These are phyloP conservation scores for Kalanchoe fedtschenkoi DNA, from an alignment of 164 flowering plant genomes.

Conservation along the genomic window DNA sequence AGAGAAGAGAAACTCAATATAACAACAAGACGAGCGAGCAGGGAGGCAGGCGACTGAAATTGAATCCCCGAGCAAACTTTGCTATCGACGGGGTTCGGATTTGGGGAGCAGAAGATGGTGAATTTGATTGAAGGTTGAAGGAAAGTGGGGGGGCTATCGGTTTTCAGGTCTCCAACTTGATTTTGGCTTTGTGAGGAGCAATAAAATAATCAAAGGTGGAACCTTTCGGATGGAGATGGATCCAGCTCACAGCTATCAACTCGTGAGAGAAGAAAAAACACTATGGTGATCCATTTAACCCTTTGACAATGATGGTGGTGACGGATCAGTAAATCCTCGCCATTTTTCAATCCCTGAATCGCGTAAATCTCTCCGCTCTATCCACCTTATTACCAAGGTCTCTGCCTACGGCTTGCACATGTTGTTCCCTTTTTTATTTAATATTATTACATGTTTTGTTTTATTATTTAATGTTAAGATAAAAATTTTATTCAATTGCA, in stretches of 20 bases:
- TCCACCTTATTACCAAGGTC: neutral
- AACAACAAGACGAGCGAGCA: too few species aligned
- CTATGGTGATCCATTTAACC: neutral
- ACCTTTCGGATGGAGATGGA: neutral
- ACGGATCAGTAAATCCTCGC: neutral
- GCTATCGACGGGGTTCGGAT: neutral
- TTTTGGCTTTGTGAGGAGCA: neutral
- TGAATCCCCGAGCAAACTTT: neutral
- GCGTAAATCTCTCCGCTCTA: neutral
- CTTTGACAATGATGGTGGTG: neutral
- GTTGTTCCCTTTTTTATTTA: too few species aligned
- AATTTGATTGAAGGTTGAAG: neutral
- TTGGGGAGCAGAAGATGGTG: neutral
- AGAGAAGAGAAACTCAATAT: too few species aligned
- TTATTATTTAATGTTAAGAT: too few species aligned
- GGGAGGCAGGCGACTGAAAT: too few species aligned
- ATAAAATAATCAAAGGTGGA: neutral
- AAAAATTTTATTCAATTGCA: too few species aligned
- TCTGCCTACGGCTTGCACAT: neutral
- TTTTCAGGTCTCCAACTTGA: neutral
- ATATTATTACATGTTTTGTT: too few species aligned
- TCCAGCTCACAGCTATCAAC: neutral
- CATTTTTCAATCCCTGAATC: constrained; percentile 4
- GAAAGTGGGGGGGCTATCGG: neutral
- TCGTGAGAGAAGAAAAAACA: neutral